Conservation (phyloP, 306 rosid species). For the Heteromeles arbutifolia region DNA sequence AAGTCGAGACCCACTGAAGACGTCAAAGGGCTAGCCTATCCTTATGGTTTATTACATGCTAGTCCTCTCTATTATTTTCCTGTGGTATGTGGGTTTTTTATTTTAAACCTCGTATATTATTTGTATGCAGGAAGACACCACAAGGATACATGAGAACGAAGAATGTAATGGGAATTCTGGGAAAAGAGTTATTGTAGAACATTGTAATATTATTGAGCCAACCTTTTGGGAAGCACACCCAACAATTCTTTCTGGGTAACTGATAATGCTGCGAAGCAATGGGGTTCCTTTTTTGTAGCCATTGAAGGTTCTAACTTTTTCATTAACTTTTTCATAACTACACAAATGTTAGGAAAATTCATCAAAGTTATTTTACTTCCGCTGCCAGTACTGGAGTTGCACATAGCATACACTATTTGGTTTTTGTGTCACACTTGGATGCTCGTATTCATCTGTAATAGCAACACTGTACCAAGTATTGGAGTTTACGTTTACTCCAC, state of each 20-base stretch:
- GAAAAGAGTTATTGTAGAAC: constrained; percentile 34
- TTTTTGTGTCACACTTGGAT: too few relatives aligned
- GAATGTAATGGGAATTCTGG: constrained; percentile 13
- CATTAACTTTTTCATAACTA: not conserved
- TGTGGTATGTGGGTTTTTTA: not conserved
- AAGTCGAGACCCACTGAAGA: too few relatives aligned
- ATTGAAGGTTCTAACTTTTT: not conserved
- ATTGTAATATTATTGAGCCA: constrained; percentile 54
- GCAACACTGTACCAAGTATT: too few relatives aligned
- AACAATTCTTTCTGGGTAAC: constrained; percentile 35
- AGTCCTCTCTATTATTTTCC: not conserved
- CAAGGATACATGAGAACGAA: constrained; percentile 20
- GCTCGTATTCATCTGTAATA: too few relatives aligned
- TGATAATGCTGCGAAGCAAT: not conserved
- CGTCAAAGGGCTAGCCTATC: too few relatives aligned
- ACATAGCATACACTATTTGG: too few relatives aligned
- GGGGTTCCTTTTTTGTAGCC: not conserved
- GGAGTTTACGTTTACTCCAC: too few relatives aligned
- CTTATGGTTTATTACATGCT: too few relatives aligned
- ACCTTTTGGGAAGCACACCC: constrained; percentile 56
- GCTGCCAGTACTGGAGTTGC: too few relatives aligned
- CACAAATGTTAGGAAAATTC: not conserved
- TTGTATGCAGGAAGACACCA: constrained; percentile 21
- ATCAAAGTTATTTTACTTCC: too few relatives aligned
- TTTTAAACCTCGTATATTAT: not conserved